phyloP scores from a whole-genome alignment of 352 stramenopile genomes.

The Aphanomyces cochlioides region DNA sequence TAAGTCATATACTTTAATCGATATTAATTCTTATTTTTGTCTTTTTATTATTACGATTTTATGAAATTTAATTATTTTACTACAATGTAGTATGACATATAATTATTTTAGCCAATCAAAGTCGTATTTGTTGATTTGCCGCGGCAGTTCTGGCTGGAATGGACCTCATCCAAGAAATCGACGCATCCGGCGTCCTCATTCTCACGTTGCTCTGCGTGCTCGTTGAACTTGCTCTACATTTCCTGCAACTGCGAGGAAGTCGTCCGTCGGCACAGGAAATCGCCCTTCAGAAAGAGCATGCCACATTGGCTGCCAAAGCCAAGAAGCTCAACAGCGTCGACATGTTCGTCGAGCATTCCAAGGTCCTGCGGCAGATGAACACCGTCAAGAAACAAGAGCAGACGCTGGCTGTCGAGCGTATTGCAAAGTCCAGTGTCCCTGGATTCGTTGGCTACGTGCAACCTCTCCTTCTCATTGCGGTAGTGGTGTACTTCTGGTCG shows the following conservation, averaged over 20 bases:
- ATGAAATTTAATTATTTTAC: no score
- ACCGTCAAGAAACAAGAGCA: slow-evolving; percentile 80
- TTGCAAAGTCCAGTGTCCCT: slow-evolving; percentile 60
- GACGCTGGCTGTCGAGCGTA: slow-evolving; percentile 66
- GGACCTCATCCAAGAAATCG: neutral
- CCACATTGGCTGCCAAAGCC: neutral
- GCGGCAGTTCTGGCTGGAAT: neutral
- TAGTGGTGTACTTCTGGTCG: slow-evolving; percentile 73
- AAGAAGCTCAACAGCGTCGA: slow-evolving; percentile 74
- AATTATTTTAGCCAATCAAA: slow-evolving; percentile 10
- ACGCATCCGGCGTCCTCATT: neutral
- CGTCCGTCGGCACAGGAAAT: neutral
- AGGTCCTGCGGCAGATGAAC: slow-evolving; percentile 83
- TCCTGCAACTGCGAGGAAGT: neutral
- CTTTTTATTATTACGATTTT: no score
- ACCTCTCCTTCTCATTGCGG: slow-evolving; percentile 51
- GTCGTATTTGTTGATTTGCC: no score
- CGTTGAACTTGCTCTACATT: neutral
- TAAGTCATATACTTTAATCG: no score
- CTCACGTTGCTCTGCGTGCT: slow-evolving; percentile 13
- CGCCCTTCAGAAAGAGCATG: slow-evolving; percentile 7
- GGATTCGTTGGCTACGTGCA: slow-evolving; percentile 31
- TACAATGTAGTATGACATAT: no score
- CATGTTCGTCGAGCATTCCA: slow-evolving; percentile 85
- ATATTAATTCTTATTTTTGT: no score